phyloP scores from a whole-genome alignment of 345 rosid genomes.

The Carallia pectinifolia region DNA sequence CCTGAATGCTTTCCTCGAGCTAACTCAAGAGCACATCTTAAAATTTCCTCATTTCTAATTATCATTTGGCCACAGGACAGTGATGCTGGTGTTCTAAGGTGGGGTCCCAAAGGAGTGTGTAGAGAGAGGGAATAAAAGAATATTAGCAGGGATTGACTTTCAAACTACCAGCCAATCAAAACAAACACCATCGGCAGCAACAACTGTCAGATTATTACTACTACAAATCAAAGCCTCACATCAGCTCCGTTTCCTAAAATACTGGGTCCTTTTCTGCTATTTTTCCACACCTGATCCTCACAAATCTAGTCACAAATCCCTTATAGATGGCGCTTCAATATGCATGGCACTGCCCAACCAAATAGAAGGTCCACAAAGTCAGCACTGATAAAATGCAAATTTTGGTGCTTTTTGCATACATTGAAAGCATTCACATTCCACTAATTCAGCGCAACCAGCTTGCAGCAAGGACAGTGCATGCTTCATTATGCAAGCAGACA shows the following conservation, averaged over 20 bases:
- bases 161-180: constrained; percentile 1
- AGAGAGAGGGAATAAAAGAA: no score
- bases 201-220: no score
- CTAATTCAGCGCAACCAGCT: background rate
- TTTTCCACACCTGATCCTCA: background rate
- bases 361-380: background rate
- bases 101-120: no score
- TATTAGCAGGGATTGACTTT: no score
- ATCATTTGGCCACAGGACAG: no score
- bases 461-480: background rate
- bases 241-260: no score
- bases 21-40: background rate
- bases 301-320: background rate
- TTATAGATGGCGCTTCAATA: background rate
- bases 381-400: no score
- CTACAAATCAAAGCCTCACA: no score
- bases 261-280: background rate
- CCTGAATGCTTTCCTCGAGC: background rate
- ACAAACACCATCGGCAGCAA: background rate
- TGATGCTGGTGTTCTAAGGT: no score
- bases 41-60: no score
- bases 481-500: background rate
- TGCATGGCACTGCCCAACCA: background rate
- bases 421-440: background rate
- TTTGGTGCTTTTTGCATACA: no score